Percentiles rank a stretch among this genome's conserved stretches.
phyloP scores from a whole-genome alignment of 2,329 filamentous ascomycete genomes.

The Colletotrichum godetiae region DNA sequence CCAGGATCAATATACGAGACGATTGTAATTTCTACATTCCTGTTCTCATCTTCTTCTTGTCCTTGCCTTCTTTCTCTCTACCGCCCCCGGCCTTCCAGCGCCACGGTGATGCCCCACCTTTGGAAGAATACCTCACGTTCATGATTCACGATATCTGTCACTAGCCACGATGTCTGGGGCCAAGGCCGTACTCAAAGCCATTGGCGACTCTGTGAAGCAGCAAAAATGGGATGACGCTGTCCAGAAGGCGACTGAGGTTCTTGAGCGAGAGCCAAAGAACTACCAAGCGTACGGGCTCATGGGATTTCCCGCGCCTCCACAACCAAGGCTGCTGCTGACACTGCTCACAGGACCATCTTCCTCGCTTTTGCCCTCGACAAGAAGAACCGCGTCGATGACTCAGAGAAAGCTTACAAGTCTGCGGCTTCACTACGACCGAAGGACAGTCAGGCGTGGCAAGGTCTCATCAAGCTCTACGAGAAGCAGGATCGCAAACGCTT shows the following conservation, averaged over 20 bases:
- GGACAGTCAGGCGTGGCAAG: conserved; percentile 91
- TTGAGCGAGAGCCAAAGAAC: conserved; percentile 79
- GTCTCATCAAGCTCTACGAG: conserved; percentile 87
- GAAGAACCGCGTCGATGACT: conserved; percentile 74
- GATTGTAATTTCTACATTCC: too few relatives aligned
- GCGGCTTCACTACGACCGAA: conserved; percentile 78
- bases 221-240: conserved; percentile 83
- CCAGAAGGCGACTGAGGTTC: conserved; percentile 73
- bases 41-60: background rate
- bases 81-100: background rate
- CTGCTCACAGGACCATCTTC: conserved; percentile 66
- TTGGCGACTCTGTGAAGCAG: conserved; percentile 81
- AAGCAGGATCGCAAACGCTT: conserved; percentile 77
- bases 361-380: conserved; percentile 88
- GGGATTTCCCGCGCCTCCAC: background rate
- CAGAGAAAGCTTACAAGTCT: conserved; percentile 79
- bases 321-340: conserved; percentile 34
- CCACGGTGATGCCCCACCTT: conserved; percentile 27
- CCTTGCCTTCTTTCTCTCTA: background rate
- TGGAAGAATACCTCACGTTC: conserved; percentile 24
- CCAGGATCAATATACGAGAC: background rate
- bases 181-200: conserved; percentile 84
- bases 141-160: conserved; percentile 16
- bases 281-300: conserved; percentile 77
- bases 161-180: conserved; percentile 59